These are phyloP conservation scores for Sporothrix pallida DNA, from an alignment of 2,329 filamentous ascomycete species.

Conservation along the genomic window DNA sequence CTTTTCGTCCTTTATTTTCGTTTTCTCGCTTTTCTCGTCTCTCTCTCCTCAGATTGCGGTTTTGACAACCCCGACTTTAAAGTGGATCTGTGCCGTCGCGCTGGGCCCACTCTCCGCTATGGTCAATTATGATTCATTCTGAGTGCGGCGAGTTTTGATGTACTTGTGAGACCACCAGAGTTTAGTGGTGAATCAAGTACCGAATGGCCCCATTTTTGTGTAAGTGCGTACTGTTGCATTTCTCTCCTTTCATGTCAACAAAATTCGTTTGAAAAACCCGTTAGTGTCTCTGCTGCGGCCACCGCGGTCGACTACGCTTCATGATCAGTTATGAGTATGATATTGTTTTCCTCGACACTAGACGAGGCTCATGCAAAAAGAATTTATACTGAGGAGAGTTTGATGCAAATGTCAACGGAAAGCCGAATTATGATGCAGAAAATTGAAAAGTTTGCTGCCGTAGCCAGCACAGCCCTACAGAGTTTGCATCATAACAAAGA, in stretches of 20 bases:
- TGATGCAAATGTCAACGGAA: neutral
- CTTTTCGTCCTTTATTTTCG: neutral
- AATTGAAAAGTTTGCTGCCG: no score
- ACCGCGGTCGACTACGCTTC: neutral
- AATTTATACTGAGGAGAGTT: neutral
- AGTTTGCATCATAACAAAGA: neutral
- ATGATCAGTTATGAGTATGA: neutral
- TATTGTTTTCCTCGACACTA: neutral
- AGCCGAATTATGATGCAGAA: neutral
- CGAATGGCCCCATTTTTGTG: neutral
- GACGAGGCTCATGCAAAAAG: neutral
- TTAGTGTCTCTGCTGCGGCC: neutral
- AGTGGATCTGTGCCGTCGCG: neutral
- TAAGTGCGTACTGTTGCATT: neutral
- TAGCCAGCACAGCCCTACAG: neutral
- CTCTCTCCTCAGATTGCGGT: neutral
- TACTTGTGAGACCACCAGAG: neutral
- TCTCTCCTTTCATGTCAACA: neutral
- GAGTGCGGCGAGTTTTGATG: neutral
- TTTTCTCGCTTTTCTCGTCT: neutral
- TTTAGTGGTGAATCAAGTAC: neutral
- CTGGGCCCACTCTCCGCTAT: neutral
- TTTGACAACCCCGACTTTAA: neutral
- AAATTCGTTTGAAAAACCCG: neutral
- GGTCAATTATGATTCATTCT: slow-evolving; percentile 16